Evolutionary conservation across 2,329 filamentous ascomycete species (phyloP), one percentile per base, ranked within the genome.

Genomic region (Exophiala xenobiotica): DNA sequence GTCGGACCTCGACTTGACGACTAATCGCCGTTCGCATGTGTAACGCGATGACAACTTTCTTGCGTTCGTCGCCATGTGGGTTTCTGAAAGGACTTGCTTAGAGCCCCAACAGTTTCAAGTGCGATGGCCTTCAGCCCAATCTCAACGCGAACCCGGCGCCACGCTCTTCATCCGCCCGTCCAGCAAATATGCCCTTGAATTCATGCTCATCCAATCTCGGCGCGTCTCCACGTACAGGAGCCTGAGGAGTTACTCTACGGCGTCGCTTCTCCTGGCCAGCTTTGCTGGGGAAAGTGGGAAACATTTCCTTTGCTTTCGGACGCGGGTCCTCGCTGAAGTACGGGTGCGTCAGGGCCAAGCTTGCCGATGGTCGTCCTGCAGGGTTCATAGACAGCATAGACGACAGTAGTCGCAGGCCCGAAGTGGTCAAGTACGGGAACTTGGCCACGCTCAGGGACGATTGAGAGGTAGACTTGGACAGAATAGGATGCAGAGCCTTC

Each of bases 201-300:
- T 90, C 87, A 8, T 74, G 63, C 26, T 61, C 67, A 44, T 72
- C 74, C 52, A 80, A 63, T 58, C 68, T 70, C 1, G 81, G 82
- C 51, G 80, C 81, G 44, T 87, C 83, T 0, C 90, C 91, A 24
- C 92, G 77, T 31, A 80, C 81, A 0, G 93, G 93, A 5, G 93
- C 93, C 68, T 90, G 85, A 1, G 93, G 93, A 57, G 85, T 91
- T 54, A 84, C 82, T 53, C 81, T 77, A 29, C 81, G 77, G 58
- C 88, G 76, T 61, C 90, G 77, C 65, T 85, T 86, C 75, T 99
- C 93, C 75, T 93, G 87, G 1, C 90, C 90, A 0, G 93, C 93
- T 70, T 95, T 96, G 63, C 88, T 93, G 0, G 93, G 93, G 67
- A 97, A 99, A 0, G 93, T 97, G 2, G 93, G 93, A 66, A 99